A percentile compares a stretch with the other conserved stretches of the same genome.
Conservation (phyloP, 257 asterid genomes). For the Scutellaria baicalensis region DNA sequence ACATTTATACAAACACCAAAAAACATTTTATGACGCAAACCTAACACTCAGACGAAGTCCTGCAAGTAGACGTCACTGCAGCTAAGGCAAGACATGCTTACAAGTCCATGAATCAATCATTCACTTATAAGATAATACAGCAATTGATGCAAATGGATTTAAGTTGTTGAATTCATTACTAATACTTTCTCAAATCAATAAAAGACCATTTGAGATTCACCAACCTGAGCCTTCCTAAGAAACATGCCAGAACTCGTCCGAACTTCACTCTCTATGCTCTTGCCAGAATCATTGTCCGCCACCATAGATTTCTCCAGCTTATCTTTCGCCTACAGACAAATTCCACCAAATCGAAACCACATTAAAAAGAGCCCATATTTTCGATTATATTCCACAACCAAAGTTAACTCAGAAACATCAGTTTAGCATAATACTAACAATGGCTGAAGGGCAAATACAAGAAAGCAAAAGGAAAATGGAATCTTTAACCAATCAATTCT, state of each 20-base stretch:
- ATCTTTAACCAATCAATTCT: background rate
- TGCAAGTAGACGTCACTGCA: background rate
- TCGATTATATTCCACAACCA: background rate
- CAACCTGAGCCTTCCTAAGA: slow-evolving; percentile 62
- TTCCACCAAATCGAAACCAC: slow-evolving; percentile 13
- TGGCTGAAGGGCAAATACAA: background rate
- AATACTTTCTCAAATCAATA: background rate
- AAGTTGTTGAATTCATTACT: background rate
- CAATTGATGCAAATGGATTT: background rate
- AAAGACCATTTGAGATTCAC: slow-evolving; percentile 2
- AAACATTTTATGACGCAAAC: background rate
- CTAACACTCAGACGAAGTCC: background rate
- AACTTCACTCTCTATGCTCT: slow-evolving; percentile 79
- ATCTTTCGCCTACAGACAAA: slow-evolving; percentile 65
- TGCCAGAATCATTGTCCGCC: slow-evolving; percentile 82
- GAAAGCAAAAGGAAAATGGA: background rate
- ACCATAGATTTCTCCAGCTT: slow-evolving; percentile 94
- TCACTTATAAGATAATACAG: background rate
- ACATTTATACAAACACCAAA: background rate
- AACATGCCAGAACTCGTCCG: slow-evolving; percentile 96
- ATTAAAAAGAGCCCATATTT: background rate
- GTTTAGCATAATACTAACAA: background rate
- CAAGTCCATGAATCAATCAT: background rate
- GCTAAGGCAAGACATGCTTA: background rate
- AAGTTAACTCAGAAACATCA: background rate